Evolutionary conservation across 352 stramenopile genomes (phyloP), one percentile per base, ranked within the genome.

Genomic region (Pythium aquatile): DNA sequence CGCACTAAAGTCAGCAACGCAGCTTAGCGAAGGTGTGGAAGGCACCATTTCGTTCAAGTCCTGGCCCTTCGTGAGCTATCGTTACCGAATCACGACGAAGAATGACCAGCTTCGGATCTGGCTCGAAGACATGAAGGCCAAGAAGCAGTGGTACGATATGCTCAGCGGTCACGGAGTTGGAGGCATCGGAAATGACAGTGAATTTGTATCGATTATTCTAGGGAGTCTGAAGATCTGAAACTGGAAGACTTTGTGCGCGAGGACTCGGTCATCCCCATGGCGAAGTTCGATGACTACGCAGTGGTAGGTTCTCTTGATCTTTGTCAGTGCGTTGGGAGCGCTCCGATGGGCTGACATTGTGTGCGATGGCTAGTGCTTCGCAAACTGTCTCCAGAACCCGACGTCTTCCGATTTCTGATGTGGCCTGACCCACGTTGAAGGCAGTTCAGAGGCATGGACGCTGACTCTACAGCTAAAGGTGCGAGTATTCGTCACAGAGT

Each of bases 261-360:
- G 1, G 35, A 46, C 17, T 7, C 37, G 20, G 33, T 29, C 11
- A 65, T 65, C 16, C 58, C 58, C 17, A n/a, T 48, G 33, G 47
- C 58, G 11, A 40, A 16, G 47, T 65, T 65, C 29, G 16, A 51
- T 11, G 58, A 65, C 58, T 65, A 65, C 26, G 49, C 49, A 11
- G 37, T 51, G 46, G 58, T 65, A 16, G 6, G 46, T 42, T 11
- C 48, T 9, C 26, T 7, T 39, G 6, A 37, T 13, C 2, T 55
- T 53, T 3, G 13, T 24, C 32, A 35, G 0, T 35, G 8, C 32
- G 32, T 35, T 35, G 32, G 32, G 32, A 35, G 8, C 5, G 32
- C 32, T 24, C 20, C 32, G 8, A 35, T 35, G 32, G 32, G 8
- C 8, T 35, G 32, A 35, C 32, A 5, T 42, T 14, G 11, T 56